A percentile compares a stretch with the other conserved stretches of the same genome.
Conservation (phyloP, 1,139 yeast genomes). For the Geotrichum histeridarum region DNA sequence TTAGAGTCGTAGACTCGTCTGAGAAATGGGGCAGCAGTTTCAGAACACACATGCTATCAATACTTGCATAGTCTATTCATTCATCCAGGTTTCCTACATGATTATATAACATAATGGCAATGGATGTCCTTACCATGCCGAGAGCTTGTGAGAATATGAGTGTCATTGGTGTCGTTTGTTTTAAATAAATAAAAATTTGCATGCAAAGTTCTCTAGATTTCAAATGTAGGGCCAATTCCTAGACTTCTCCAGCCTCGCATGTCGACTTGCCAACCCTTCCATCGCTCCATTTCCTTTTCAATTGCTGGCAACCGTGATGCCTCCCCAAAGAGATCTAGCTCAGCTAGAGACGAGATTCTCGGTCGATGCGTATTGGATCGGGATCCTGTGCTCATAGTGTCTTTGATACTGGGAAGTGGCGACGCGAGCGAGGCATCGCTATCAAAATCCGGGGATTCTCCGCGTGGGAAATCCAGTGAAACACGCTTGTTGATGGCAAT, state of each 20-base stretch:
- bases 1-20: too few relatives aligned
- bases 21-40: too few relatives aligned
- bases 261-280: slow-evolving; percentile 85
- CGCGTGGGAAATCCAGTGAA: slow-evolving; percentile 10
- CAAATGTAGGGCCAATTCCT: slow-evolving; percentile 57
- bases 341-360: slow-evolving; percentile 34
- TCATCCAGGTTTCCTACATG: too few relatives aligned
- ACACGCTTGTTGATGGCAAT: slow-evolving; percentile 11
- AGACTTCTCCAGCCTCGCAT: slow-evolving; percentile 74
- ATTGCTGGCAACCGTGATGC: slow-evolving; percentile 30
- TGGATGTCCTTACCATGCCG: too few relatives aligned
- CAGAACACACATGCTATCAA: too few relatives aligned
- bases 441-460: slow-evolving; percentile 12
- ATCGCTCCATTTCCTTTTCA: slow-evolving; percentile 44
- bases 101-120: too few relatives aligned
- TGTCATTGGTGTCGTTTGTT: neutral
- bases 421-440: slow-evolving; percentile 29
- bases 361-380: slow-evolving; percentile 19
- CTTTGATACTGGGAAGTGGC: slow-evolving; percentile 21
- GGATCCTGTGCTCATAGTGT: slow-evolving; percentile 13
- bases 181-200: neutral
- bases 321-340: slow-evolving; percentile 37
- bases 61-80: too few relatives aligned
- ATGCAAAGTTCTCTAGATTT: slow-evolving; percentile 36
- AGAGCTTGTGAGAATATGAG: too few relatives aligned